These are phyloP conservation scores for Penicillium argentinense DNA, from an alignment of 495 filamentous ascomycete genomes.

Conservation along the genomic window DNA sequence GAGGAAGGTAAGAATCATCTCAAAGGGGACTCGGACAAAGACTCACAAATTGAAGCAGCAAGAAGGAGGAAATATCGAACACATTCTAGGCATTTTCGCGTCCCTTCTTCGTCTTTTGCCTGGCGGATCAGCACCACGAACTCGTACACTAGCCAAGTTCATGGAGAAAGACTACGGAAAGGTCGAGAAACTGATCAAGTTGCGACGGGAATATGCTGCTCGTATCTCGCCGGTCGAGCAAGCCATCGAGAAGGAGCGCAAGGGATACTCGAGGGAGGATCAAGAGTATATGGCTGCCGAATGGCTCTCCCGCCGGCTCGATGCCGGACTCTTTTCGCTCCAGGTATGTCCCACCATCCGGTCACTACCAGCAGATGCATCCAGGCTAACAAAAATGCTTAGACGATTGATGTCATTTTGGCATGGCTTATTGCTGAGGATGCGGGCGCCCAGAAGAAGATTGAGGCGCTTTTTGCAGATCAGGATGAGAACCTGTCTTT, in stretches of 20 bases:
- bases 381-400: constrained; percentile 1
- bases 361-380: background rate
- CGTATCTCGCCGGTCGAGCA: constrained; percentile 65
- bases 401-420: constrained; percentile 80
- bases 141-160: constrained; percentile 89
- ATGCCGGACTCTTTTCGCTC: constrained; percentile 82
- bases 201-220: constrained; percentile 70
- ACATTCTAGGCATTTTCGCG: constrained; percentile 85
- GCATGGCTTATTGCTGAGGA: constrained; percentile 96
- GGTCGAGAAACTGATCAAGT: constrained; percentile 62
- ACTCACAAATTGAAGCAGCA: constrained; percentile 41
- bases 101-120: constrained; percentile 79
- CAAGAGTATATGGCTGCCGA: constrained; percentile 69
- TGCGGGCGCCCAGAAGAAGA: constrained; percentile 67
- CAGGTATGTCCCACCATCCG: constrained; percentile 46
- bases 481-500: constrained; percentile 63
- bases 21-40: background rate
- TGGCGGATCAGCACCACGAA: constrained; percentile 72
- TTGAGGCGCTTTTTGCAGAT: constrained; percentile 63
- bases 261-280: constrained; percentile 48
- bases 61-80: constrained; percentile 71
- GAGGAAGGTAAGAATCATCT: constrained; percentile 62
- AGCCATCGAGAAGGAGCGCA: constrained; percentile 60
- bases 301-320: constrained; percentile 80
- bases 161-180: constrained; percentile 93